phyloP scores from a whole-genome alignment of 495 filamentous ascomycete genomes.

The Podospora comata region DNA sequence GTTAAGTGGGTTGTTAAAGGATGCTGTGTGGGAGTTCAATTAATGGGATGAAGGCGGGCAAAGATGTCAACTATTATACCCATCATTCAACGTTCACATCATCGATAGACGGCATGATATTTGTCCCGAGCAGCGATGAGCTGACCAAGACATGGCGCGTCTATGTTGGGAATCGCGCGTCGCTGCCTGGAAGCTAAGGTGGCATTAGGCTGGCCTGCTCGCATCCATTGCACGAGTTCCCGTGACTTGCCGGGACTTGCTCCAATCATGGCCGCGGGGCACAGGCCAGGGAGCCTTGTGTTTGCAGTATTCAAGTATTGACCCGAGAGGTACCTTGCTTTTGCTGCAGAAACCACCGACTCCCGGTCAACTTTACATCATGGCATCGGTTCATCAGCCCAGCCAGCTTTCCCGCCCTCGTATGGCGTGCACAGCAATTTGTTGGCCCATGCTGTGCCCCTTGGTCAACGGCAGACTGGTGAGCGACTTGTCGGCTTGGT shows the following conservation, averaged over 20 bases:
- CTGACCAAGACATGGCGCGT: neutral
- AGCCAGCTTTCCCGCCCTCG: neutral
- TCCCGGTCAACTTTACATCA: neutral
- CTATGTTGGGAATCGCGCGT: neutral
- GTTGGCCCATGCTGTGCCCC: neutral
- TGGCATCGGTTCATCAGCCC: neutral
- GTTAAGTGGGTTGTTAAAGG: neutral
- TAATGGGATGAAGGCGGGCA: neutral
- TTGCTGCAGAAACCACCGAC: neutral
- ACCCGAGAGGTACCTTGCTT: neutral
- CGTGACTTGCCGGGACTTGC: slow-evolving; percentile 3
- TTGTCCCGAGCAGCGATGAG: neutral
- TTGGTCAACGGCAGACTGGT: neutral
- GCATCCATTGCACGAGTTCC: slow-evolving; percentile 8
- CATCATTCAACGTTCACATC: neutral
- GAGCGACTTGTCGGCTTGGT: neutral
- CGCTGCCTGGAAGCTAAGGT: slow-evolving; percentile 16
- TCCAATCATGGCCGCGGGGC: neutral
- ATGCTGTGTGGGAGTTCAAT: neutral
- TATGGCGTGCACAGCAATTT: neutral
- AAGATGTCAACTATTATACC: neutral
- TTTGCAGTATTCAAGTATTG: neutral
- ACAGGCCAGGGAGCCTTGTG: too few species aligned
- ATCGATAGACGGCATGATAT: neutral
- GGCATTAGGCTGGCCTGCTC: neutral